Conservation (phyloP, 1,139 yeast genomes). For the Debaryomyces fabryi region DNA sequence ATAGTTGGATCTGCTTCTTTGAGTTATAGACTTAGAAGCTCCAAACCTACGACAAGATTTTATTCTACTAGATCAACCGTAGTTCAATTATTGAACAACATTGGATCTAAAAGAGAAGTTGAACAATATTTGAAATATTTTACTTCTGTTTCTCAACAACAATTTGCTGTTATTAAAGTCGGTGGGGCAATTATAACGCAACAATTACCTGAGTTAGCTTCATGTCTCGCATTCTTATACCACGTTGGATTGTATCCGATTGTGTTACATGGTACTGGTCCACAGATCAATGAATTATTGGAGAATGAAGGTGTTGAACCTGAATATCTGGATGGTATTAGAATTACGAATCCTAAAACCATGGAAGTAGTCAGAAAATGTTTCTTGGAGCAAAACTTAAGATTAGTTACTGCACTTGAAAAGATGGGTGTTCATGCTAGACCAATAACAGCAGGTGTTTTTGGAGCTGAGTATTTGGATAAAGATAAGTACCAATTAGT, state of each 20-base stretch:
- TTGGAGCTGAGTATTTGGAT: constrained; percentile 90
- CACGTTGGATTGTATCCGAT: constrained; percentile 98
- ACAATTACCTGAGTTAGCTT: constrained; percentile 88
- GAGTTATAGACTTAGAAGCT: constrained; percentile 2
- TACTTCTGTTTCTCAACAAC: constrained; percentile 94
- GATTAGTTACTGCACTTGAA: constrained; percentile 93
- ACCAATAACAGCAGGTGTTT: constrained; percentile 98
- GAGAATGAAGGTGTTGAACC: constrained; percentile 97
- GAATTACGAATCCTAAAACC: constrained; percentile 92
- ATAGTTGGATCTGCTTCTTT: constrained; percentile 2
- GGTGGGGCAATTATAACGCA: constrained; percentile 99
- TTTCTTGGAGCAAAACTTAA: constrained; percentile 91
- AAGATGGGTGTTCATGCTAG: constrained; percentile 97
- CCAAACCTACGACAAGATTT: neutral
- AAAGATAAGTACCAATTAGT: constrained; percentile 89
- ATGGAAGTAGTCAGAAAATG: constrained; percentile 96
- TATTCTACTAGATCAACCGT: constrained; percentile 89
- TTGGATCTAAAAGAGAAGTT: constrained; percentile 96
- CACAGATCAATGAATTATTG: constrained; percentile 91
- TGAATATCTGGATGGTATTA: constrained; percentile 91
- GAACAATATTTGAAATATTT: constrained; percentile 96
- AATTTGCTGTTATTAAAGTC: constrained; percentile 96
- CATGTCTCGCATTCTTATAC: constrained; percentile 91
- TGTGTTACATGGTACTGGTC: constrained; percentile 97
- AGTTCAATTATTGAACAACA: constrained; percentile 89